Evolutionary conservation across 768 basidiomycete species (phyloP).

Genomic region (Auricularia cornea): DNA sequence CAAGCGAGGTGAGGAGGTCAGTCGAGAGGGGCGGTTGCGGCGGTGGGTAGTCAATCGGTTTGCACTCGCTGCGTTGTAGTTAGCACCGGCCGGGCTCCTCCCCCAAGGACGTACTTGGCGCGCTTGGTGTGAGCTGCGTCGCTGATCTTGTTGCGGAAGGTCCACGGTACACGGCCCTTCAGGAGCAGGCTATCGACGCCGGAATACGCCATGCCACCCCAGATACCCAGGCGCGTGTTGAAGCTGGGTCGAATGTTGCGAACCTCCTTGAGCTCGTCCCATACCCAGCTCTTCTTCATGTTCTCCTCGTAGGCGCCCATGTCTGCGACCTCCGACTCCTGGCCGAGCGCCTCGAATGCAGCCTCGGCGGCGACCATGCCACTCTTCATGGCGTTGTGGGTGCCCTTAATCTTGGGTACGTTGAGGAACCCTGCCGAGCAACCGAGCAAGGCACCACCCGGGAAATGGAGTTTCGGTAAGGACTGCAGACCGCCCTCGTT

Average conservation of each 20-base stretch:
- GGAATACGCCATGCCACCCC: conserved; percentile 83
- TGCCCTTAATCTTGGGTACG: conserved; percentile 96
- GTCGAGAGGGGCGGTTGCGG: conserved; percentile 88
- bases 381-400: conserved; percentile 98
- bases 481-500: conserved; percentile 95
- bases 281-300: conserved; percentile 75
- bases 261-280: conserved; percentile 79
- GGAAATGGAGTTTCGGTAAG: conserved; percentile 79
- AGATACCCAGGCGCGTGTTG: conserved; percentile 66
- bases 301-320: conserved; percentile 66
- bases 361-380: conserved; percentile 96
- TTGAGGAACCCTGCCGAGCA: conserved; percentile 96
- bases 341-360: conserved; percentile 55
- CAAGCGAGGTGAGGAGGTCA: conserved; percentile 83
- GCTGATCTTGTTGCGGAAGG: conserved; percentile 59
- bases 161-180: conserved; percentile 86
- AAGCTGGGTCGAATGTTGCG: conserved; percentile 90
- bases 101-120: conserved; percentile 32
- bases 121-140: conserved; percentile 68
- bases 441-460: conserved; percentile 90
- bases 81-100: background rate
- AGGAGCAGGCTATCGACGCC: conserved; percentile 82
- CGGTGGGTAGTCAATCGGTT: conserved; percentile 77
- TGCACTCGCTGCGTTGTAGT: conserved; percentile 34
- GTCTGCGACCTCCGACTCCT: conserved; percentile 32